Base-by-base conservation (phyloP, 331 rosid species). In the Dryas integrifolia region DNA sequence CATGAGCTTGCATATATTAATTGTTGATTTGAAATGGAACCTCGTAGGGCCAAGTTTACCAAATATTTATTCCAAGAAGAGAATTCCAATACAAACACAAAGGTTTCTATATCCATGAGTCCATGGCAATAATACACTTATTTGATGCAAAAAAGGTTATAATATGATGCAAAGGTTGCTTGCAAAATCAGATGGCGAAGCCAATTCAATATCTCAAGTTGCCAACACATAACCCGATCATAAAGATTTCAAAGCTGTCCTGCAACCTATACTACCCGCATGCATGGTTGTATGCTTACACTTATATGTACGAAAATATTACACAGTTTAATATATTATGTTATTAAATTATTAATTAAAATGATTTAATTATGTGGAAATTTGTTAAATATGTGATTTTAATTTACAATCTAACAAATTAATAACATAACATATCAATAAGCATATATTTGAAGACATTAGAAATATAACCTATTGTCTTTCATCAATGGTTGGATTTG, bases 211-310 rank as follows among this genome's bases (percentile, higher is more conserved):
- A 58, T 57, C 18, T 75, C 74, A 70, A 13, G 26, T 21, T 70
- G 74, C 44, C 55, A 73, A 67, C 44, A 43, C 71, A 49, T 40
- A 40, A 58, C 35, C 26, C 56, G 52, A 46, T 47, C 62, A 45
- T 50, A 44, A 67, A 45, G 53, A 30, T 45, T 48, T 59, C 69
- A 68, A 59, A 67, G 64, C 59, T 76, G 68, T 57, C 74, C 70
- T 39, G 40, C 14, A 16, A 67, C 62, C 68, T 35, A 58, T 53
- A 18, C 59, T 59, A 59, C 35, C 35, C 35, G 35, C 58, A 65
- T 38, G 39, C 52, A 65, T 18, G 53, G 35, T 30, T 66, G 39
- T 39, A 13, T 61, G 67, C 6, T 35, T 24, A 15, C 26, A 35
- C 13, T 13, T 35, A 26, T 15, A 15, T 40, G 5, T 21, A 21